These are phyloP conservation scores for Garcia nutans DNA, from an alignment of 345 rosid species.

Conservation along the genomic window DNA sequence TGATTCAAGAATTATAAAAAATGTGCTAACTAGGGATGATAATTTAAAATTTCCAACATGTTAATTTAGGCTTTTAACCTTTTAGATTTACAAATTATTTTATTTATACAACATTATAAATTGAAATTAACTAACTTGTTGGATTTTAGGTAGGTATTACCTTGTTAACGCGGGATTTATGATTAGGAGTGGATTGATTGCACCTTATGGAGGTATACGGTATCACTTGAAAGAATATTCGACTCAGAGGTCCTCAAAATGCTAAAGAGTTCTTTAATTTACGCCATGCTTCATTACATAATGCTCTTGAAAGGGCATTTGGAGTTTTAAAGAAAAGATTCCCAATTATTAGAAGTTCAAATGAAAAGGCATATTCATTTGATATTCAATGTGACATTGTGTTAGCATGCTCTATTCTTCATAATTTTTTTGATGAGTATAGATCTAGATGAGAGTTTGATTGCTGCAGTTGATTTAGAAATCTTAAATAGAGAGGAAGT, in stretches of 20 bases:
- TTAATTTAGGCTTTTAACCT: too few species aligned
- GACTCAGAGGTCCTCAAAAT: not conserved
- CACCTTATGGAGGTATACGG: not conserved
- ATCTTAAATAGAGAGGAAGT: not conserved
- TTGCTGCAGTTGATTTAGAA: not conserved
- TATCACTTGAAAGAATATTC: not conserved
- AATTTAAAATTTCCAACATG: too few species aligned
- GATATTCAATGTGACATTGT: not conserved
- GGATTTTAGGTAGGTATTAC: constrained; percentile 10
- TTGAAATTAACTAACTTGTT: too few species aligned
- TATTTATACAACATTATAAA: too few species aligned
- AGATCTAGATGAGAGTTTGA: not conserved
- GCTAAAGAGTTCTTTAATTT: constrained; percentile 16
- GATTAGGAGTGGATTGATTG: not conserved
- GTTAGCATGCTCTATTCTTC: not conserved
- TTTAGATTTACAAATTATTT: too few species aligned
- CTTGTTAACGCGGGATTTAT: not conserved
- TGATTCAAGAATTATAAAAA: too few species aligned
- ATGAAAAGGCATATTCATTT: not conserved
- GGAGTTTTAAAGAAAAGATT: constrained; percentile 9
- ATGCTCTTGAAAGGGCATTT: constrained; percentile 13
- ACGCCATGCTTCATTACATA: not conserved
- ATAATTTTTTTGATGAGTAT: too few species aligned
- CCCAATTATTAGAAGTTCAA: not conserved
- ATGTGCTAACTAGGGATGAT: too few species aligned